Conservation (phyloP, 371 early-diverging fungal species). For the Rhizomucor miehei region DNA sequence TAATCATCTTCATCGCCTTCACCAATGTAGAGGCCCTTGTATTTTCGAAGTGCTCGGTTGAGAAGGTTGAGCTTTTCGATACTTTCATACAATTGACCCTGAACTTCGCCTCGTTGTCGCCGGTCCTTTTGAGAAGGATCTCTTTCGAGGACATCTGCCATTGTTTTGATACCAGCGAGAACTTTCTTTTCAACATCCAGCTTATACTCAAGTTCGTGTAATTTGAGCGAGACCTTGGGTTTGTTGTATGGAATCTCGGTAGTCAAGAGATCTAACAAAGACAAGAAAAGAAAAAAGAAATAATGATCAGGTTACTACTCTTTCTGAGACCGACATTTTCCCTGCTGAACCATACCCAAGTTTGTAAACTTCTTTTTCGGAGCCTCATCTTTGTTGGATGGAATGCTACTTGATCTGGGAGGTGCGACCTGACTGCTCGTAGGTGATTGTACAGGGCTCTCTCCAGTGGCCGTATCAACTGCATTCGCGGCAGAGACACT, state of each 20-base stretch:
- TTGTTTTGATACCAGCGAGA: slow-evolving; percentile 68
- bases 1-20: slow-evolving; percentile 64
- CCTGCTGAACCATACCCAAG: slow-evolving; percentile 25
- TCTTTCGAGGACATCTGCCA: slow-evolving; percentile 52
- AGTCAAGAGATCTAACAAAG: slow-evolving; percentile 61
- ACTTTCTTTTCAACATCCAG: slow-evolving; percentile 91
- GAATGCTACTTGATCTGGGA: slow-evolving; percentile 27
- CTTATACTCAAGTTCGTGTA: slow-evolving; percentile 84
- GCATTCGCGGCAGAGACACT: slow-evolving; percentile 2
- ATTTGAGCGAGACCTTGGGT: slow-evolving; percentile 83
- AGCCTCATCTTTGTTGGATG: slow-evolving; percentile 4
- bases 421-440: slow-evolving; percentile 4
- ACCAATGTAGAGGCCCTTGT: slow-evolving; percentile 75
- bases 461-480: slow-evolving; percentile 4
- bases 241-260: slow-evolving; percentile 75
- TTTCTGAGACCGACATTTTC: not conserved
- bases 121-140: slow-evolving; percentile 42
- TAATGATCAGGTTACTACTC: not conserved
- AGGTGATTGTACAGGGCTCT: slow-evolving; percentile 12
- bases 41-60: slow-evolving; percentile 78
- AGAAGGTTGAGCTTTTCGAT: slow-evolving; percentile 80
- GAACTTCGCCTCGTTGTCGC: slow-evolving; percentile 59
- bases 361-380: slow-evolving; percentile 38
- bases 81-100: slow-evolving; percentile 72
- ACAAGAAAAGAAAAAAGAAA: not conserved